A percentile compares a stretch with the other conserved stretches of the same genome.
phyloP scores from a whole-genome alignment of 176 grass and related monocot genomes.

The Zea luxurians region DNA sequence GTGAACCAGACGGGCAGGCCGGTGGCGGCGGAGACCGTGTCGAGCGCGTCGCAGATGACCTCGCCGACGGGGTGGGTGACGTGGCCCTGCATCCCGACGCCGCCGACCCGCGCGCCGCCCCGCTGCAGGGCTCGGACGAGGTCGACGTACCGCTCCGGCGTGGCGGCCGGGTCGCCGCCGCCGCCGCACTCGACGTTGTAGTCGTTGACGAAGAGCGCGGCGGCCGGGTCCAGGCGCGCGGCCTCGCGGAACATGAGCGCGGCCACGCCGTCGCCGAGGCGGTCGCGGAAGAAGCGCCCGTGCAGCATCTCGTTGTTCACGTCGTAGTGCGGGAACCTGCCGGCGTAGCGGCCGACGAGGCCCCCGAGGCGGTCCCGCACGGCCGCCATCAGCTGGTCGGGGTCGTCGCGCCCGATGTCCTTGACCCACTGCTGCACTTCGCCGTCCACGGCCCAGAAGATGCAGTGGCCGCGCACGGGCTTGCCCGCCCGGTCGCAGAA shows the following conservation, averaged over 20 bases:
- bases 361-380: constrained; percentile 11
- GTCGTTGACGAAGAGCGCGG: constrained; percentile 55
- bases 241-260: constrained; percentile 42
- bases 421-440: constrained; percentile 42
- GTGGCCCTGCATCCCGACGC: constrained; percentile 53
- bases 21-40: constrained; percentile 24
- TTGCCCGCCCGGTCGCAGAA: constrained; percentile 32
- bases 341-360: constrained; percentile 37
- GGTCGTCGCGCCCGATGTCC: not conserved
- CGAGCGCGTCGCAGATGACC: constrained; percentile 42
- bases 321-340: constrained; percentile 55
- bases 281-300: constrained; percentile 45
- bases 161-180: constrained; percentile 37
- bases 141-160: constrained; percentile 47
- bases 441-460: constrained; percentile 49
- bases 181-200: constrained; percentile 61
- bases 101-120: constrained; percentile 42
- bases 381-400: not conserved
- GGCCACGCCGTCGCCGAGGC: constrained; percentile 33
- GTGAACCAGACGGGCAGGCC: constrained; percentile 63
- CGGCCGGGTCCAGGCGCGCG: not conserved
- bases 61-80: constrained; percentile 41
- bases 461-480: constrained; percentile 43
- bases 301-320: constrained; percentile 77
- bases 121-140: constrained; percentile 34